Evolutionary conservation across 2,329 filamentous ascomycete species (phyloP).

Genomic region (Daldinia sp.): DNA sequence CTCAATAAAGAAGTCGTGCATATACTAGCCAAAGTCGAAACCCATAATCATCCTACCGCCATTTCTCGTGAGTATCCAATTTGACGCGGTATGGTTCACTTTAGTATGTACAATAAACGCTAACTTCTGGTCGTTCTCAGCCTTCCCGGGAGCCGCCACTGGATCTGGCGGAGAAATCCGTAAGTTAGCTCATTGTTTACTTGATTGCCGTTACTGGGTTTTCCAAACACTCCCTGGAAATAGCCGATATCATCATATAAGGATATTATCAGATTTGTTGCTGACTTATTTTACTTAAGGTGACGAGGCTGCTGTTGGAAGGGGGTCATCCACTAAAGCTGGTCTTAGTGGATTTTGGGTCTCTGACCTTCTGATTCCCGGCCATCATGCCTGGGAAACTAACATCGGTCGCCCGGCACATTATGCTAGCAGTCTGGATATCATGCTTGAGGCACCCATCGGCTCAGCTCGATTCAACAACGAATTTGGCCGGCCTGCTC

Average conservation of each 20-base stretch:
- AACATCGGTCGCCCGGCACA: conserved; percentile 91
- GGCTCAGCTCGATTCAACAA: conserved; percentile 98
- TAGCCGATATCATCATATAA: neutral
- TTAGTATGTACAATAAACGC: conserved; percentile 1
- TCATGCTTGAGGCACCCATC: conserved; percentile 97
- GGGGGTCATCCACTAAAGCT: conserved; percentile 92
- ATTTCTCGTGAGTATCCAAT: conserved; percentile 36
- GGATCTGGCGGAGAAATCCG: conserved; percentile 95
- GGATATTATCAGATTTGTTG: neutral
- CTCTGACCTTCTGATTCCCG: conserved; percentile 91
- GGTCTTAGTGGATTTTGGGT: conserved; percentile 95
- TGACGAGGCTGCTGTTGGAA: conserved; percentile 92
- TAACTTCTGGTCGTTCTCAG: conserved; percentile 59
- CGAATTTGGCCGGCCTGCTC: conserved; percentile 88
- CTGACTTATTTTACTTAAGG: conserved; percentile 52
- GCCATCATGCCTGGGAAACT: conserved; percentile 88
- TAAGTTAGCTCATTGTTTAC: conserved; percentile 59
- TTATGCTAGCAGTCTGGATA: conserved; percentile 93
- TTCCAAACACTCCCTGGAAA: neutral
- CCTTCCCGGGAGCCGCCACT: conserved; percentile 84
- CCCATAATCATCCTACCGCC: conserved; percentile 84
- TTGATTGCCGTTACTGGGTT: neutral
- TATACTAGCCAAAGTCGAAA: conserved; percentile 94
- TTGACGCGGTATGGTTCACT: neutral
- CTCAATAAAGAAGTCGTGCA: conserved; percentile 88